These are phyloP conservation scores for Capronia epimyces DNA, from an alignment of 2,329 filamentous ascomycete genomes.

Conservation along the genomic window DNA sequence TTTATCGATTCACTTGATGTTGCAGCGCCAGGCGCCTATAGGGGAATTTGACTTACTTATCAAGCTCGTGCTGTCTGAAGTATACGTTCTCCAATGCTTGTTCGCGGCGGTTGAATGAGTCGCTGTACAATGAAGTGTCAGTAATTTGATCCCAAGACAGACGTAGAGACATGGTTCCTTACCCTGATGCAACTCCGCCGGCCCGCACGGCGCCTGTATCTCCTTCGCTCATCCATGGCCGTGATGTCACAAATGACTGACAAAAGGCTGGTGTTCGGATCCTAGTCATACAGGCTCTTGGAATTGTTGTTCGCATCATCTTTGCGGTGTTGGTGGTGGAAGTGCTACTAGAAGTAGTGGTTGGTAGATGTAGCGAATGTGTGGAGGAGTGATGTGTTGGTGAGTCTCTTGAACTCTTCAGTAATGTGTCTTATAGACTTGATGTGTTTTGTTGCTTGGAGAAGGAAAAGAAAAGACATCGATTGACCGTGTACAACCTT, in stretches of 20 bases:
- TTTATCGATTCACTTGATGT: neutral
- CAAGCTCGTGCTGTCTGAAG: constrained; percentile 24
- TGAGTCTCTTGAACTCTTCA: constrained; percentile 12
- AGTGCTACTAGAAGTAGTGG: neutral
- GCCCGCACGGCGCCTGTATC: constrained; percentile 18
- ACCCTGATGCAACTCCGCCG: constrained; percentile 20
- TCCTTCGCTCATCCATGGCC: constrained; percentile 16
- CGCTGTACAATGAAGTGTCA: constrained; percentile 8
- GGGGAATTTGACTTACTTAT: constrained; percentile 21
- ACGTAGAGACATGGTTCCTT: neutral
- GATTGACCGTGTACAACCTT: neutral
- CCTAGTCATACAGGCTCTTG: constrained; percentile 17
- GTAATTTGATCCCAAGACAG: neutral
- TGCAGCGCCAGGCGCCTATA: neutral
- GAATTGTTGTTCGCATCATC: constrained; percentile 24
- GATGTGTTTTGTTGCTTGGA: constrained; percentile 1
- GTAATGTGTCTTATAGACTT: no score
- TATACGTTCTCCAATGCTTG: constrained; percentile 25
- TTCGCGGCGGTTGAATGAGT: constrained; percentile 23
- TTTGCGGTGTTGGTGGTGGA: constrained; percentile 2
- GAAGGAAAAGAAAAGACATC: neutral
- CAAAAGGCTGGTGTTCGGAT: constrained; percentile 25
- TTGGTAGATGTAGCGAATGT: constrained; percentile 1
- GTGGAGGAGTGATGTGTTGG: neutral
- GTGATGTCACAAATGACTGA: constrained; percentile 18